Conservation (phyloP, 83 land plant species). For the Picea abies region DNA sequence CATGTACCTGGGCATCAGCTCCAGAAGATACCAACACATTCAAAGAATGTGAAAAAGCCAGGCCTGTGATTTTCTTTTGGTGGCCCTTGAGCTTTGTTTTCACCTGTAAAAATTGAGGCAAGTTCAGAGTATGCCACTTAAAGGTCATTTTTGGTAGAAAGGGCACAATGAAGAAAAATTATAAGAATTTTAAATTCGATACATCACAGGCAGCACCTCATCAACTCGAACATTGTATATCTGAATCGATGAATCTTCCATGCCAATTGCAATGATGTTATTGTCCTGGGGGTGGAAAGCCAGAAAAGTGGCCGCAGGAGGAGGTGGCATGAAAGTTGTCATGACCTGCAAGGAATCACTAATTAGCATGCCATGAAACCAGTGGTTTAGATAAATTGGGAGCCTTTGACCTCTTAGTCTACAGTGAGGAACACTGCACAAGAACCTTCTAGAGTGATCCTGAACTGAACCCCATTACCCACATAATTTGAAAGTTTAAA, state of each 20-base stretch:
- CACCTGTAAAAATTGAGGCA: constrained; percentile 27
- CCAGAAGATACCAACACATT: constrained; percentile 56
- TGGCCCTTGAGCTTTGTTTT: constrained; percentile 53
- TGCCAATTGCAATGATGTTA: constrained; percentile 94
- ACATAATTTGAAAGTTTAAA: background rate
- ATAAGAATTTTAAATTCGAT: constrained; percentile 20
- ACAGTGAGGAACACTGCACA: background rate
- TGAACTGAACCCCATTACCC: background rate
- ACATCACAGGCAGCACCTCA: constrained; percentile 90
- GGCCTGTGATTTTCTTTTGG: constrained; percentile 52
- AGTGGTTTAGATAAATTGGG: background rate
- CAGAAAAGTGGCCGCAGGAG: constrained; percentile 93
- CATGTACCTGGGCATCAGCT: constrained; percentile 52
- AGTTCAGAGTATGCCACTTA: constrained; percentile 3
- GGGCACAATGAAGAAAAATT: background rate
- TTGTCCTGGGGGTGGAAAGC: constrained; percentile 98
- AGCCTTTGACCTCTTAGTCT: no score
- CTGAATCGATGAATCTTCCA: constrained; percentile 92
- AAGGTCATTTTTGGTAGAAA: background rate
- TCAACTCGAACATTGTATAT: constrained; percentile 94
- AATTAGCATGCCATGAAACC: constrained; percentile 65
- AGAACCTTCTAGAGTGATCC: constrained; percentile 11
- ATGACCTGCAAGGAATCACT: constrained; percentile 28
- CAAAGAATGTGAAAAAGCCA: constrained; percentile 43
- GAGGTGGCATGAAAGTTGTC: constrained; percentile 97